Evolutionary conservation across 225 moss, liverwort and hornwort species (phyloP), one percentile per base, ranked within the genome.

Genomic region (Bryoerythrophyllum caledonicum): DNA sequence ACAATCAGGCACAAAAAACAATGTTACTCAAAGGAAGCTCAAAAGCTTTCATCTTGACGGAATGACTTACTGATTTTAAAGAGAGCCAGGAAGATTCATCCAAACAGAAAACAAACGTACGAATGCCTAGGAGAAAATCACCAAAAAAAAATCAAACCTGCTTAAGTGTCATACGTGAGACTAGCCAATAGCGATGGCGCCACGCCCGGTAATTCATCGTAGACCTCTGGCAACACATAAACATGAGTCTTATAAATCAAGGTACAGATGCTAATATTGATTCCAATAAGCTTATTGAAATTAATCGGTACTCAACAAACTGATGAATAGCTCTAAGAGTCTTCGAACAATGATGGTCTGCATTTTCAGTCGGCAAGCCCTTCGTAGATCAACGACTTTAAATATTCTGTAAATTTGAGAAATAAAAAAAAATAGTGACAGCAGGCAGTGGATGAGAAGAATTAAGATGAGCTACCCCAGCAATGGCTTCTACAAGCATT

Each of bases 121-220:
- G 72, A 32, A 52, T 49, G 4, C 37, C n/a, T 34, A 21, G 23
- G 61, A n/a, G 60, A 35, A 65, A 54, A 75, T 57, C 67, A 65
- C 53, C 38, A 1, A 38, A 38, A 43, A 65, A 68, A 76, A 70
- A 58, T 49, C 54, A 78, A 43, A 99, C 99, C 93, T 95, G 99
- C 74, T 84, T 68, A 49, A 84, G 81, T 67, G 95, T 93, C 99
- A 99, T 99, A 56, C 83, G 91, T 41, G 93, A 83, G 43, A 95
- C 90, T 63, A 99, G 95, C 99, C 99, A 99, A 85, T 89, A 93
- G 70, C 99, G 99, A 87, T 99, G 99, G 34, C 93, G 95, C 99
- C 99, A 99, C 71, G 95, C 99, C 43, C 99, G 91, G 64, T 95
- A 99, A 80, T 99, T 99, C 99, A 99, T 95, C 24, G 81, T 82